A percentile compares a stretch with the other conserved stretches of the same genome.
Conservation (phyloP, 192 early-diverging fungal species). For the Backusella morwellensis region DNA sequence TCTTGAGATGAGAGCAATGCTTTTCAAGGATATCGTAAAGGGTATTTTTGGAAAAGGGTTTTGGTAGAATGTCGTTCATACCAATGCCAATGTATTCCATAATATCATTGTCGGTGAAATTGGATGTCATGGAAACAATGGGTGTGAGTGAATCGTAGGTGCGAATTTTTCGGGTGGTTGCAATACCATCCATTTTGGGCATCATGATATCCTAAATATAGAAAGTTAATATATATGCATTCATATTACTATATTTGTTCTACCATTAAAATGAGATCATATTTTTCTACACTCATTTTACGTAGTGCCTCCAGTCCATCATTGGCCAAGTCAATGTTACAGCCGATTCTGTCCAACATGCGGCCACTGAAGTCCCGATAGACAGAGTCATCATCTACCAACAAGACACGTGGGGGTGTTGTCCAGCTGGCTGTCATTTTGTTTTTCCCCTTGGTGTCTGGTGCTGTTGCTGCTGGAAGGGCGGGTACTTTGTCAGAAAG, state of each 20-base stretch:
- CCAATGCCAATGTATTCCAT: slow-evolving; percentile 65
- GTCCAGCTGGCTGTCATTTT: slow-evolving; percentile 20
- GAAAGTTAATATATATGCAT: not conserved
- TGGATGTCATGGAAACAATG: slow-evolving; percentile 77
- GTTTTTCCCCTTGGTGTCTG: not conserved
- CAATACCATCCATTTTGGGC: slow-evolving; percentile 70
- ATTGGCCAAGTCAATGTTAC: slow-evolving; percentile 62
- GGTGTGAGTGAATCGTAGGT: slow-evolving; percentile 67
- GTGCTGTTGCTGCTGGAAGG: not conserved
- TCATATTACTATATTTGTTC: too few relatives aligned
- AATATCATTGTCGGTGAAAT: slow-evolving; percentile 63
- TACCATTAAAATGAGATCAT: slow-evolving; percentile 77
- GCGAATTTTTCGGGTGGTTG: slow-evolving; percentile 65
- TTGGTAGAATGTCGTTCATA: slow-evolving; percentile 75
- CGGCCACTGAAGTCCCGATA: slow-evolving; percentile 52
- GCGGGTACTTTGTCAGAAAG: not conserved
- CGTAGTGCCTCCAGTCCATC: slow-evolving; percentile 69
- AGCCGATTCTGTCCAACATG: slow-evolving; percentile 65
- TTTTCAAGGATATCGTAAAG: slow-evolving; percentile 56
- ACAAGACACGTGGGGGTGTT: slow-evolving; percentile 46
- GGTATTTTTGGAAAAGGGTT: slow-evolving; percentile 61
- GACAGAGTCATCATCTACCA: slow-evolving; percentile 71
- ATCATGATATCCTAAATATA: slow-evolving; percentile 62
- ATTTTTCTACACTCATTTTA: slow-evolving; percentile 60
- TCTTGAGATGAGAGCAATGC: slow-evolving; percentile 51